Base-by-base conservation (phyloP, 2,329 filamentous ascomycete genomes). In the Epichloe gansuensis region DNA sequence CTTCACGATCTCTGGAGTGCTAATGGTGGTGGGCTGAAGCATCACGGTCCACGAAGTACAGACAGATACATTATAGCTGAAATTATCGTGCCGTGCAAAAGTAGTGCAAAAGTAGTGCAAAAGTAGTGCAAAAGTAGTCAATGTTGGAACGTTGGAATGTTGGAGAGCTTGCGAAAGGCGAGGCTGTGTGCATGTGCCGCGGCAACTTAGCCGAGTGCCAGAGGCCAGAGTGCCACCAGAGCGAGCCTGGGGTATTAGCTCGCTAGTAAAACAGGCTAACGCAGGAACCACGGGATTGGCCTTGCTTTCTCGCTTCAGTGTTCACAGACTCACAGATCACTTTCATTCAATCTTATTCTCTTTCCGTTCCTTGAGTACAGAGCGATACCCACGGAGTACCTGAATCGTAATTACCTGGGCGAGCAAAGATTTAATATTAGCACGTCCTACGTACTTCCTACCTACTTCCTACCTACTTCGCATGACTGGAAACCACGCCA, bases 221-320 rank as follows among this genome's bases (percentile, higher is more conserved):
- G 17, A 17, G 17, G 17, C 17, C 17, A 17, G 17, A 56, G 56
- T 51, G 57, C 61, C 58, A 58, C 56, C 57, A 55, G 52, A 58
- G 53, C 54, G 58, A 56, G 57, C 21, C 45, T 9, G 44, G 52
- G 45, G 38, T 37, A 17, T 17, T 48, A 46, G 45, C 37, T 41
- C 48, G 25, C 46, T 45, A 31, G 34, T 11, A 39, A 51, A 59
- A 60, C 58, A 52, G 58, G 53, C 62, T 63, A 63, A 64, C 63
- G 62, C 61, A 64, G 62, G 62, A 60, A 63, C 62, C 46, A 51
- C 57, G 57, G 58, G 53, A 58, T 56, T 55, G 57, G 53, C 58
- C 54, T 60, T 61, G 55, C 52, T 31, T 31, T 31, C 28, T 31
- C 28, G 28, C 28, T 31, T 31, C 17, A 17, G 17, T 17, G 17